Conservation (phyloP, 2,329 filamentous ascomycete species). For the Gnomoniopsis sp. region DNA sequence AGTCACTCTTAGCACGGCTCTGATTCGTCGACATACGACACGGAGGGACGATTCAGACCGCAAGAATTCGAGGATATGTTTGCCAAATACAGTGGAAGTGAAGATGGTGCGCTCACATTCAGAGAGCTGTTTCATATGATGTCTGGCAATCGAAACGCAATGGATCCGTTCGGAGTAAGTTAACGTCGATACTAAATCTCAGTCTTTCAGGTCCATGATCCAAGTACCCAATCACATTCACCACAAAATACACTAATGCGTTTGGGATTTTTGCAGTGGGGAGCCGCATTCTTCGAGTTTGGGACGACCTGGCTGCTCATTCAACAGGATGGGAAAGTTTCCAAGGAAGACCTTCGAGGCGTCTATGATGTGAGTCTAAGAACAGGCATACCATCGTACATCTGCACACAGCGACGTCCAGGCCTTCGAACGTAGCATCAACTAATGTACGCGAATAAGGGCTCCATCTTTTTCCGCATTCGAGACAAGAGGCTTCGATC, state of each 20-base stretch:
- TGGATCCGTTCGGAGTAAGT: conserved; percentile 42
- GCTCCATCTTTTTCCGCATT: conserved; percentile 1
- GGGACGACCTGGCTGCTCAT: conserved; percentile 50
- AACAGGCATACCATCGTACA: neutral
- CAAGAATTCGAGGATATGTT: conserved; percentile 51
- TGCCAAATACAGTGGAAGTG: conserved; percentile 38
- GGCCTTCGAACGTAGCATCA: neutral
- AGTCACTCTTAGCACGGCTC: conserved; percentile 33
- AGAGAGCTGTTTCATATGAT: conserved; percentile 33
- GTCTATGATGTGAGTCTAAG: neutral
- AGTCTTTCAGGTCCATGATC: too few relatives aligned
- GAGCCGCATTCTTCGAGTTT: conserved; percentile 29
- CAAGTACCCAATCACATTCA: too few relatives aligned
- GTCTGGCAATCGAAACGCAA: conserved; percentile 36
- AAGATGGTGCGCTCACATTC: conserved; percentile 35
- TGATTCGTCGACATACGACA: conserved; percentile 44
- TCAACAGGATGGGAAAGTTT: conserved; percentile 52
- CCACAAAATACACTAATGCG: neutral
- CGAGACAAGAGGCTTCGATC: neutral
- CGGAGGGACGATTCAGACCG: conserved; percentile 44
- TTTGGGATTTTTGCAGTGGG: conserved; percentile 19
- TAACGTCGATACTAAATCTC: too few relatives aligned
- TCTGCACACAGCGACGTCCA: too few relatives aligned
- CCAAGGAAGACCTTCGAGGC: conserved; percentile 46
- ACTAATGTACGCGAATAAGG: neutral